Conservation (phyloP, 495 filamentous ascomycete genomes). For the Ramalina intermedia region DNA sequence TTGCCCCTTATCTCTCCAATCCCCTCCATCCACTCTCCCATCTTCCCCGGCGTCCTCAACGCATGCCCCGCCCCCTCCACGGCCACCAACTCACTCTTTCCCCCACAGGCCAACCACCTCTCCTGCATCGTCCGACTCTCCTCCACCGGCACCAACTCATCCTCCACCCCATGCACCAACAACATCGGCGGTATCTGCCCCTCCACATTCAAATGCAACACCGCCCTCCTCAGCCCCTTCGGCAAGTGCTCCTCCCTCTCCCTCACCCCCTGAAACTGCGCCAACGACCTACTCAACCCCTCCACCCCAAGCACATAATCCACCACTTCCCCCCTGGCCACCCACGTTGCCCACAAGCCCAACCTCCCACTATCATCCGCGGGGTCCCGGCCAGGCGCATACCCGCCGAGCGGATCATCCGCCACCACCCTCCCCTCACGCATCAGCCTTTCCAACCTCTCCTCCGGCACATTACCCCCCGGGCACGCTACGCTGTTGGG, state of each 20-base stretch:
- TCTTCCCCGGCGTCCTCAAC: too few species aligned
- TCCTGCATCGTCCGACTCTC: conserved; percentile 7
- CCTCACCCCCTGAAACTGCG: conserved; percentile 7
- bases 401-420: conserved; percentile 5
- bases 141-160: conserved; percentile 17
- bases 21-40: too few species aligned
- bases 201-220: conserved; percentile 22
- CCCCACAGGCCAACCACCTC: too few species aligned
- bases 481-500: conserved; percentile 10
- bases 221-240: conserved; percentile 9
- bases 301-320: conserved; percentile 6
- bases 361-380: conserved; percentile 9
- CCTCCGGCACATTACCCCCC: conserved; percentile 8
- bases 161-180: conserved; percentile 21
- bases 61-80: too few species aligned
- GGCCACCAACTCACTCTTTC: too few species aligned
- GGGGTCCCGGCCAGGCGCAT: conserved; percentile 4
- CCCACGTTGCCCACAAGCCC: conserved; percentile 13
- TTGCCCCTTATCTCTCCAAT: too few species aligned
- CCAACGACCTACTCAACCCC: background rate
- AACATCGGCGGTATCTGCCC: conserved; percentile 20
- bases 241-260: conserved; percentile 12
- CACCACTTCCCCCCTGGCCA: conserved; percentile 11
- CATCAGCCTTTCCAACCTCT: conserved; percentile 6
- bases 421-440: conserved; percentile 10